These are phyloP conservation scores for Bathelium albidoporum DNA, from an alignment of 495 filamentous ascomycete species.

Conservation along the genomic window DNA sequence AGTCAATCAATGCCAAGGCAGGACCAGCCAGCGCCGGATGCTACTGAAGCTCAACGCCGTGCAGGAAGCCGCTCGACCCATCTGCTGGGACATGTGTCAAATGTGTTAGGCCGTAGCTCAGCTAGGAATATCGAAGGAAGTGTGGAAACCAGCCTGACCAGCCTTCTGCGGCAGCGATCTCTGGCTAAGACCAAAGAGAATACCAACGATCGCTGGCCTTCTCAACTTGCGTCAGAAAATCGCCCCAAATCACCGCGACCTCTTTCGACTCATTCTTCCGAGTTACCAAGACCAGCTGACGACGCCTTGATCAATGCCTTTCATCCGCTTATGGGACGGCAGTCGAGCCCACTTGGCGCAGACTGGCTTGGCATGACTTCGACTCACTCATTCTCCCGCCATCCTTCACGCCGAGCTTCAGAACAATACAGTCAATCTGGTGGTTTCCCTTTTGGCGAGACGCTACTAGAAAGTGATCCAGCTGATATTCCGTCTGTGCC, in stretches of 20 bases:
- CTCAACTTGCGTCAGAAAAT: conserved; percentile 13
- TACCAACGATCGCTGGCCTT: conserved; percentile 20
- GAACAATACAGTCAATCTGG: conserved; percentile 28
- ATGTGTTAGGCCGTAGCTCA: background rate
- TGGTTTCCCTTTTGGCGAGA: conserved; percentile 22
- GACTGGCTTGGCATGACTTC: conserved; percentile 12
- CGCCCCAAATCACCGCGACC: conserved; percentile 28
- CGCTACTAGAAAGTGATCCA: conserved; percentile 23
- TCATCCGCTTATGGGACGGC: conserved; percentile 12
- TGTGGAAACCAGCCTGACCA: background rate
- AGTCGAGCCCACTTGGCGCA: conserved; percentile 11
- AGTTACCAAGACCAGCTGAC: conserved; percentile 25
- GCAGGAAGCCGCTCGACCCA: background rate
- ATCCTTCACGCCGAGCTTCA: conserved; percentile 30
- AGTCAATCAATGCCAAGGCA: conserved; percentile 33
- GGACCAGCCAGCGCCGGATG: conserved; percentile 14
- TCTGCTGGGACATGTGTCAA: background rate
- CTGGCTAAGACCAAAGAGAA: background rate
- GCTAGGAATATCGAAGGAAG: conserved; percentile 1
- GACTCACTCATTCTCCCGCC: conserved; percentile 20
- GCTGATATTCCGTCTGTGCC: conserved; percentile 23
- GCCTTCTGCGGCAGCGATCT: background rate
- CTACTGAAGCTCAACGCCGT: background rate
- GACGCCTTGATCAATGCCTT: background rate
- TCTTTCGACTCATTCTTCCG: conserved; percentile 26